Evolutionary conservation across 345 rosid species (phyloP), one percentile per base, ranked within the genome.

Genomic region (Brassica juncea): DNA sequence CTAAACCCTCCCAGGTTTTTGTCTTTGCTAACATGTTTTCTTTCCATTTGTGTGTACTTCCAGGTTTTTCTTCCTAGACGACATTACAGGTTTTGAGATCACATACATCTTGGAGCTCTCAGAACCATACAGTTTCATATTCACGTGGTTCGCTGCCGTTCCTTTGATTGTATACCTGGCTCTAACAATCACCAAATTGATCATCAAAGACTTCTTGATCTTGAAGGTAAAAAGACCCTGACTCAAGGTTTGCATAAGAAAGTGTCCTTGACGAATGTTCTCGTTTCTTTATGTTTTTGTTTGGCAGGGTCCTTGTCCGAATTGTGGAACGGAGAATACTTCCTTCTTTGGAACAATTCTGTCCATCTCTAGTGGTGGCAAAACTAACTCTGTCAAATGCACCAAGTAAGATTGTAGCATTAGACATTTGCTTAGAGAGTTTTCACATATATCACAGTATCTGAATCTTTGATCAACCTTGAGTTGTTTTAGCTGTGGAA

Each of bases 11-110:
- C n/a, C 9, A 49, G 9, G 8, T 44, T 44, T 16, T 42, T 37
- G 1, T 11, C 35, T 72, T 72, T 23, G 58, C 74, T 79, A 32
- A 73, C 47, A 42, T 57, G 66, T 69, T 49, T 69, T 16, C 16
- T 8, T 11, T 11, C 15, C 21, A 9, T 39, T 11, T 5, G 4
- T 44, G 52, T 44, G n/a, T 44, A 44, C 61, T 78, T 16, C 15
- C 85, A 91, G 99, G 82, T 94, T 94, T 85, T 94, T 91, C 93
- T 94, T 94, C 88, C 85, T 94, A 74, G 99, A 94, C 75, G 99
- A 94, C 79, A 0, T 94, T 35, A 94, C 98, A 27, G 99, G 98
- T 55, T 94, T 94, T 74, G 94, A 92, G 78, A 90, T 92, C 82
- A 86, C 99, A 31, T 91, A 89, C 83, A 88, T 92, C 60, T 62